These are phyloP conservation scores for Stagonosporopsis chrysanthemi DNA, from an alignment of 2,329 filamentous ascomycete genomes.

Conservation along the genomic window DNA sequence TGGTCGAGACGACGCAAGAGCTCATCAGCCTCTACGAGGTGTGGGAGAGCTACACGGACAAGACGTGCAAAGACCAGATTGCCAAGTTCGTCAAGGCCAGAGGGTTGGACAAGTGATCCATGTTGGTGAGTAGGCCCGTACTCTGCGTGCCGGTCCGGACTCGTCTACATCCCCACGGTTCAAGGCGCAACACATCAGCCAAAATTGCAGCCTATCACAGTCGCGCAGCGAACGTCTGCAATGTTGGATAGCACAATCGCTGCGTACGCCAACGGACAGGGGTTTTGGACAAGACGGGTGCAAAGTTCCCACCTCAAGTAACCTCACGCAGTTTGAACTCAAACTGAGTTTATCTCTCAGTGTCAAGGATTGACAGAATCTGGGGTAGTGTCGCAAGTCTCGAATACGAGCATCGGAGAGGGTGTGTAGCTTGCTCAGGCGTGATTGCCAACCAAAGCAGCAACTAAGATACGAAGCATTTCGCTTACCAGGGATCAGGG, in stretches of 20 bases:
- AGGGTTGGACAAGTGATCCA: conserved; percentile 61
- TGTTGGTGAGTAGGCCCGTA: neutral
- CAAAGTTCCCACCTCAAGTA: neutral
- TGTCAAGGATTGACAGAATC: no score
- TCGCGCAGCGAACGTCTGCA: neutral
- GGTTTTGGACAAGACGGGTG: neutral
- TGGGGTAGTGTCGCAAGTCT: neutral
- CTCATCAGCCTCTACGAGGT: conserved; percentile 87
- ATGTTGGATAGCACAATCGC: neutral
- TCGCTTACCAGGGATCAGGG: neutral
- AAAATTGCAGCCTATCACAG: neutral
- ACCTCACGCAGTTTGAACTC: neutral
- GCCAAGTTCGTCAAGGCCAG: conserved; percentile 68
- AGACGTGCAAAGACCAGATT: conserved; percentile 69
- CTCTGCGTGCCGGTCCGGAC: no score
- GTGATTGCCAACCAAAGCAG: neutral
- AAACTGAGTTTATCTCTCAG: neutral
- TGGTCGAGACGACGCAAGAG: conserved; percentile 91
- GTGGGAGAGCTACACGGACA: conserved; percentile 72
- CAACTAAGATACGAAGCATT: neutral
- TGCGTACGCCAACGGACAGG: neutral
- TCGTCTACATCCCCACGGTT: no score
- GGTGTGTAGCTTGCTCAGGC: neutral
- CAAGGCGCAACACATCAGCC: neutral
- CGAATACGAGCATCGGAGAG: neutral